A percentile compares a stretch with the other conserved stretches of the same genome.
Conservation (phyloP, 1,284 basidiomycete species). For the Melampsora americana region DNA sequence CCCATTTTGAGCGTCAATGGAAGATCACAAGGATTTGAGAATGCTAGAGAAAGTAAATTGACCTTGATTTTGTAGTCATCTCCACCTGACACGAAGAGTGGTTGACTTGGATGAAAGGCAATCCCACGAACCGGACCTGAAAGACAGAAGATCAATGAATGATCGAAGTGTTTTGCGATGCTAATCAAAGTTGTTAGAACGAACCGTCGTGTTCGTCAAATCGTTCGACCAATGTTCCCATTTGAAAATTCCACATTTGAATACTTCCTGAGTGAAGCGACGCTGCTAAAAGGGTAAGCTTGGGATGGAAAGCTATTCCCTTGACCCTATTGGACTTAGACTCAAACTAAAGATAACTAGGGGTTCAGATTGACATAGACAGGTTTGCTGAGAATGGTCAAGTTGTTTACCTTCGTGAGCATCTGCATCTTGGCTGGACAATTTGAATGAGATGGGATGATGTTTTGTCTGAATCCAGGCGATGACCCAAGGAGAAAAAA, state of each 20-base stretch:
- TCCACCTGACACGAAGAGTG: conserved; percentile 86
- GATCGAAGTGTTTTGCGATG: background rate
- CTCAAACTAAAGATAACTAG: conserved; percentile 69
- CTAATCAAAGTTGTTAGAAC: conserved; percentile 34
- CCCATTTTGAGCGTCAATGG: conserved; percentile 67
- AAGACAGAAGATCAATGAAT: background rate
- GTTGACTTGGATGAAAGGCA: conserved; percentile 90
- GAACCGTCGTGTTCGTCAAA: conserved; percentile 98
- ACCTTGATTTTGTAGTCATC: conserved; percentile 99
- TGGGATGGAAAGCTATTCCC: conserved; percentile 77
- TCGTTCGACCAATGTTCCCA: conserved; percentile 96
- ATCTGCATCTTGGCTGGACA: conserved; percentile 58
- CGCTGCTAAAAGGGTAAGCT: conserved; percentile 86
- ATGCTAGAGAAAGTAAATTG: conserved; percentile 58
- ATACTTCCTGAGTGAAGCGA: conserved; percentile 97
- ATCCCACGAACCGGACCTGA: conserved; percentile 91
- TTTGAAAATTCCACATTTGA: conserved; percentile 99
- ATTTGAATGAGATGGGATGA: conserved; percentile 9
- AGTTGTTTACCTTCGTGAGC: conserved; percentile 62
- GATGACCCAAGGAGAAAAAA: background rate
- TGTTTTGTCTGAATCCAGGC: background rate
- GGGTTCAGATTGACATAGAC: background rate
- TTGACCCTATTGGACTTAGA: conserved; percentile 99
- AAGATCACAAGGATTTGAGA: conserved; percentile 47
- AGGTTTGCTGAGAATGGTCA: conserved; percentile 3